Base-by-base conservation (phyloP, 163 green algal species). In the Picocystis sp. region DNA sequence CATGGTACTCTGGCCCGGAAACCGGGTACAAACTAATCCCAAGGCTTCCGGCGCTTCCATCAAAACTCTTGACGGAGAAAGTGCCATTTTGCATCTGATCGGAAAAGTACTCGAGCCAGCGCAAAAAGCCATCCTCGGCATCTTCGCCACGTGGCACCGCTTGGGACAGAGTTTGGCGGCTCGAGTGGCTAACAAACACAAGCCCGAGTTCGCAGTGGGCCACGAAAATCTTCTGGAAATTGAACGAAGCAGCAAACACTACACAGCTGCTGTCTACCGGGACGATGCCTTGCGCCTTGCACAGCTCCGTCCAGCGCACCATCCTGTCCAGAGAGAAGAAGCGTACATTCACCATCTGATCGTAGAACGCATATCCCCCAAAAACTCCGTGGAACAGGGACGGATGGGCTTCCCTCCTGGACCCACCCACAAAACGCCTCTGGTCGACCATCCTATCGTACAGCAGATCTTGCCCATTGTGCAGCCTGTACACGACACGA, bases 101-200 rank as follows among this genome's bases (percentile, higher is more conserved):
- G 0, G 57, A 57, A 35, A 69, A 82, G 22, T 60, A 52, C 56
- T 77, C 69, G 44, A 80, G 57, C 67, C 74, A 81, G 19, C 57
- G 63, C 41, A 71, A 52, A 24, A 53, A 41, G 14, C 62, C 65
- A 29, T 80, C 70, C 6, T 14, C 57, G 53, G 41, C 47, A 42
- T 9, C 43, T 55, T 19, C 55, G 45, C 53, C 21, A 1, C 6
- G 17, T 41, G 52, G 43, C 14, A 25, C 53, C 21, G 43, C 29
- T n/a, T 47, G 53, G 21, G 43, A 33, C 1, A 43, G 45, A 2
- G 46, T 21, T 3, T 22, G 3, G 11, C 22, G 34, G 5, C 44
- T n/a, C 22, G 23, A 41, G 2, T 29, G 46, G 22, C 15, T 8
- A 3, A 52, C 19, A 1, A 47, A 14, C 19, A 60, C 19, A 8